Evolutionary conservation across 495 filamentous ascomycete species (phyloP).

Genomic region (Penicillium fimorum): DNA sequence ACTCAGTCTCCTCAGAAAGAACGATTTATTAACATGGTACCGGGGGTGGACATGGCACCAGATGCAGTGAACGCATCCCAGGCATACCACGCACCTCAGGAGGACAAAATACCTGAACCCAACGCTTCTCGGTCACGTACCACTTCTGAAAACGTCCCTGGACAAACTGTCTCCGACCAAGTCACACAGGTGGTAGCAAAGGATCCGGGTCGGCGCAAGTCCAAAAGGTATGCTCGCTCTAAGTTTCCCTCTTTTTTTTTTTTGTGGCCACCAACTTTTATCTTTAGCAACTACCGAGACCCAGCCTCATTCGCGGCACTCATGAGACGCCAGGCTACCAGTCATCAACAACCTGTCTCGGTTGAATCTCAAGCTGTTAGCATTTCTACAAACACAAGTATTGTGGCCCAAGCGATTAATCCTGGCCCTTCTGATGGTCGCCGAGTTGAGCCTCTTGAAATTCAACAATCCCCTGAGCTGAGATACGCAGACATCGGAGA

Average conservation of each 20-base stretch:
- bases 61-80: background rate
- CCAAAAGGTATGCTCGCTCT: background rate
- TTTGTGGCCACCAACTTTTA: background rate
- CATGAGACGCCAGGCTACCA: constrained; percentile 2
- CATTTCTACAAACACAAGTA: background rate
- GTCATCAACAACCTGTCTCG: background rate
- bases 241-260: background rate
- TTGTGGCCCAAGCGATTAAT: background rate
- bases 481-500: constrained; percentile 5
- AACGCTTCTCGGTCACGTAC: background rate
- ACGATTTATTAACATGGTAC: background rate
- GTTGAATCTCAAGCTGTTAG: background rate
- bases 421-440: background rate
- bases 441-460: background rate
- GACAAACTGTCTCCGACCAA: background rate
- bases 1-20: background rate
- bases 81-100: background rate
- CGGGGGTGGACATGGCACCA: background rate
- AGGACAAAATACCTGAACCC: background rate
- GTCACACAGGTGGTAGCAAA: background rate
- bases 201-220: constrained; percentile 3
- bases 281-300: constrained; percentile 7
- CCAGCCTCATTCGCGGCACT: background rate
- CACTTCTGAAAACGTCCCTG: background rate
- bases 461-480: constrained; percentile 2